These are phyloP conservation scores for Ogataea neopini DNA, from an alignment of 805 yeast species.

Conservation along the genomic window DNA sequence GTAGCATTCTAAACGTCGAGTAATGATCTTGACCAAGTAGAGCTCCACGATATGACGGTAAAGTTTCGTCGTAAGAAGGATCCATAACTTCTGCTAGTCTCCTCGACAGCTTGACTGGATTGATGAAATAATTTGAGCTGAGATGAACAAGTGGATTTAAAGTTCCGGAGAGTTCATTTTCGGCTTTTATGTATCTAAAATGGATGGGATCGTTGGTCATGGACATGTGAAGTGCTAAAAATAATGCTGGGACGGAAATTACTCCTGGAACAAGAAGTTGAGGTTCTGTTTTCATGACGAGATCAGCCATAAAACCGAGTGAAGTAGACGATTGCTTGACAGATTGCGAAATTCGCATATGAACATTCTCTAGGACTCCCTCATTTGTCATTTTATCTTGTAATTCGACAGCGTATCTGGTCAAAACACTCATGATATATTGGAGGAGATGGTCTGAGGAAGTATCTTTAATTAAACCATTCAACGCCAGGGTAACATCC, in stretches of 20 bases:
- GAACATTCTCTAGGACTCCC: slow-evolving; percentile 5
- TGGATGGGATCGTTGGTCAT: slow-evolving; percentile 29
- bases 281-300: slow-evolving; percentile 3
- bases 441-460: not conserved
- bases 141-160: slow-evolving; percentile 25
- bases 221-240: slow-evolving; percentile 25
- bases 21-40: slow-evolving; percentile 18
- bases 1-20: slow-evolving; percentile 15
- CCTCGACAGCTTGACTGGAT: slow-evolving; percentile 26
- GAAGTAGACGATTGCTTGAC: slow-evolving; percentile 9
- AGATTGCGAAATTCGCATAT: not conserved
- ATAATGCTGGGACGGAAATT: slow-evolving; percentile 16
- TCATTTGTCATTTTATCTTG: not conserved
- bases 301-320: slow-evolving; percentile 11
- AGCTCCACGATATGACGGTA: slow-evolving; percentile 18
- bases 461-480: slow-evolving; percentile 7
- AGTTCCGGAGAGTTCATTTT: slow-evolving; percentile 18
- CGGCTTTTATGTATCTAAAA: slow-evolving; percentile 21
- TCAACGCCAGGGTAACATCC: slow-evolving; percentile 11
- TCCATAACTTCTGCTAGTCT: slow-evolving; percentile 19
- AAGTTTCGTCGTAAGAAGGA: slow-evolving; percentile 15
- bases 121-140: slow-evolving; percentile 21
- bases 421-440: slow-evolving; percentile 5
- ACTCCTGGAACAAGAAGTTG: slow-evolving; percentile 7
- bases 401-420: not conserved